Evolutionary conservation across 2,329 filamentous ascomycete genomes (phyloP).

Genomic region (Colletotrichum sp.): DNA sequence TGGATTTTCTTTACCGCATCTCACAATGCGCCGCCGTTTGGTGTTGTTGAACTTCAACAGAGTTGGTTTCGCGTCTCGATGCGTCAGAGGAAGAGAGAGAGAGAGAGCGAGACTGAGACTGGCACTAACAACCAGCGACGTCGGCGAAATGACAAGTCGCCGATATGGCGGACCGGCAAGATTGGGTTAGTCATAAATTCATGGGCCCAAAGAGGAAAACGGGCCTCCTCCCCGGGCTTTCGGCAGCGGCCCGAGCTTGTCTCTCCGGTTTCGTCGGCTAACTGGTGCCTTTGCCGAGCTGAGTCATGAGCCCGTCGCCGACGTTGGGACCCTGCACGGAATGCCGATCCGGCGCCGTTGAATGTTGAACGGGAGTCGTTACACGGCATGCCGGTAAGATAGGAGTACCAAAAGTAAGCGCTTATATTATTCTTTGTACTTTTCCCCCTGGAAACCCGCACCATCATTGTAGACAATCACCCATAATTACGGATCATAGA

Average conservation of each 20-base stretch:
- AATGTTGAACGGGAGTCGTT: background rate
- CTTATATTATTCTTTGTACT: background rate
- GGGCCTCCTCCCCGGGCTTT: background rate
- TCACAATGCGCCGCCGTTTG: background rate
- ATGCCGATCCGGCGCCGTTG: background rate
- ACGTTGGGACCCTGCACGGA: background rate
- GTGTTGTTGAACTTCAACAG: background rate
- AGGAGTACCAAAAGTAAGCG: background rate
- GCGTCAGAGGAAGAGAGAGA: background rate
- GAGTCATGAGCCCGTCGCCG: constrained; percentile 3
- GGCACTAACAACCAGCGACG: background rate
- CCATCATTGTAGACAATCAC: background rate
- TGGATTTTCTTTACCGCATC: background rate
- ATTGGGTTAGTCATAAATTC: background rate
- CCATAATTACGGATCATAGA: background rate
- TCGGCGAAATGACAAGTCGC: constrained; percentile 21
- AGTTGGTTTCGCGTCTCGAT: background rate
- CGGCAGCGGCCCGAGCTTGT: constrained; percentile 8
- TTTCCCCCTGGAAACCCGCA: background rate
- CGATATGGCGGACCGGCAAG: constrained; percentile 3
- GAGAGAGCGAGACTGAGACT: background rate
- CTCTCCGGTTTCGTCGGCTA: constrained; percentile 21
- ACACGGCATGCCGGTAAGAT: background rate
- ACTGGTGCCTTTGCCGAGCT: constrained; percentile 12
- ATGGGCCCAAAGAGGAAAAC: background rate